phyloP scores from a whole-genome alignment of 2,329 filamentous ascomycete species.

The Verticillium zaregamsianum region DNA sequence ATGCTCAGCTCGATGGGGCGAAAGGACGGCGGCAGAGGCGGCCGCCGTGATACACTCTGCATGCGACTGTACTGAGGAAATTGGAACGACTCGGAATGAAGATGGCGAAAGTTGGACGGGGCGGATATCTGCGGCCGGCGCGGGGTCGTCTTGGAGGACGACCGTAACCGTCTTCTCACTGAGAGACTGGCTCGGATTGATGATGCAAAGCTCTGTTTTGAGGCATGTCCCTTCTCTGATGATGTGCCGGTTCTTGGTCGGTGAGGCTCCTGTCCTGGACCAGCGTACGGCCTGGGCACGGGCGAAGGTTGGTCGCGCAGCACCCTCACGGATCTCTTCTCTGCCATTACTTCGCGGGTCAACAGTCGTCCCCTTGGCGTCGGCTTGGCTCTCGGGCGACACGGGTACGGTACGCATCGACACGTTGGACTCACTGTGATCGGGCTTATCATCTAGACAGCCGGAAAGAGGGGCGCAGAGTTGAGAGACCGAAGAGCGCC shows the following conservation, averaged over 20 bases:
- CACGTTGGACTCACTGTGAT: conserved; percentile 28
- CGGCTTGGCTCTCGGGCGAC: not conserved
- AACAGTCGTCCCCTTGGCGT: not conserved
- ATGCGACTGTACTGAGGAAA: conserved; percentile 22
- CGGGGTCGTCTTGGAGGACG: conserved; percentile 32
- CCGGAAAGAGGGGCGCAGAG: conserved; percentile 39
- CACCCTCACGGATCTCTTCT: conserved; percentile 21
- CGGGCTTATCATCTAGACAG: conserved; percentile 32
- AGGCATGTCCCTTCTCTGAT: conserved; percentile 25
- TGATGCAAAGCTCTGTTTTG: conserved; percentile 29
- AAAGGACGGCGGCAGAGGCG: conserved; percentile 34
- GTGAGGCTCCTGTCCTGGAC: conserved; percentile 14
- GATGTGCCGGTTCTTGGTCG: conserved; percentile 6
- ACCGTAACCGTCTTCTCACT: conserved; percentile 40
- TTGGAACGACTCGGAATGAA: conserved; percentile 44
- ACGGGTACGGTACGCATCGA: not conserved
- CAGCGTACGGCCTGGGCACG: conserved; percentile 22
- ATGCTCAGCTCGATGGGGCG: conserved; percentile 56
- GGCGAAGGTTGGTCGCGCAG: conserved; percentile 25
- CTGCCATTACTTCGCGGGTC: not conserved
- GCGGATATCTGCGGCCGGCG: conserved; percentile 54
- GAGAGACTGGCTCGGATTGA: conserved; percentile 36
- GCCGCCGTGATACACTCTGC: conserved; percentile 20
- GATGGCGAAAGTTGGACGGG: conserved; percentile 57
- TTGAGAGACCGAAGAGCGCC: conserved; percentile 40